Base-by-base conservation (phyloP, 2,329 filamentous ascomycete species). In the Rhynchosporium graminicola region DNA sequence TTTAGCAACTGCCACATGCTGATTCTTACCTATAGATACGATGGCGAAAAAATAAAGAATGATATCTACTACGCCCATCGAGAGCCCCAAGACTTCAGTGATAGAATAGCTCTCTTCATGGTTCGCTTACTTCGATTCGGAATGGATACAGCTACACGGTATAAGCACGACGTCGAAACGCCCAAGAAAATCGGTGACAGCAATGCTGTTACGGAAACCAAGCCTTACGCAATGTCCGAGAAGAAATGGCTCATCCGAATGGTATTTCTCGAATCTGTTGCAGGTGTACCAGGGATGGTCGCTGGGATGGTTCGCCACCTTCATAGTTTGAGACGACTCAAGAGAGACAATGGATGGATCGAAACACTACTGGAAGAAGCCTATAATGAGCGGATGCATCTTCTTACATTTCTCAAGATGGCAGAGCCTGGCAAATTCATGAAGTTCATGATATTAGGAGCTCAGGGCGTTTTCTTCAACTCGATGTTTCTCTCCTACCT, bases 391-490 rank as follows among this genome's bases (percentile, higher is more conserved):
- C 83, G 93, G 31, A 97, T 98, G 92, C 92, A 96, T 72, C 85
- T 96, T 1, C 79, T 96, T 36, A 95, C 91, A 0, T 97, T 98
- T 77, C 87, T 99, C 76, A 96, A 96, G 77, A 90, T 97, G 83
- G 90, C 88, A 62, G 84, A 92, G 68, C 91, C 91, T 3, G 73
- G 74, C 13, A 87, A 84, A 80, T 95, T 97, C 80, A 96, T 97
- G 93, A 89, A 91, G 66, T 76, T 92, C 61, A 91, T 97, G 86
- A 92, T 98, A 60, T 84, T 98, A 45, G 92, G 88, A 10, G 93
- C 94, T 0, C 94, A 98, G 76, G 95, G 94, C 45, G 91, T 98
- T 70, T 98, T 96, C 82, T 97, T 96, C 84, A 99, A 99, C 78
- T 84, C 87, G 67, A 85, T 98, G 75, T 98, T 99, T 82, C 64